Percentiles rank a stretch among this genome's conserved stretches.
These are phyloP conservation scores for Elsinoe ampelina DNA, from an alignment of 2,329 filamentous ascomycete genomes.

Conservation along the genomic window DNA sequence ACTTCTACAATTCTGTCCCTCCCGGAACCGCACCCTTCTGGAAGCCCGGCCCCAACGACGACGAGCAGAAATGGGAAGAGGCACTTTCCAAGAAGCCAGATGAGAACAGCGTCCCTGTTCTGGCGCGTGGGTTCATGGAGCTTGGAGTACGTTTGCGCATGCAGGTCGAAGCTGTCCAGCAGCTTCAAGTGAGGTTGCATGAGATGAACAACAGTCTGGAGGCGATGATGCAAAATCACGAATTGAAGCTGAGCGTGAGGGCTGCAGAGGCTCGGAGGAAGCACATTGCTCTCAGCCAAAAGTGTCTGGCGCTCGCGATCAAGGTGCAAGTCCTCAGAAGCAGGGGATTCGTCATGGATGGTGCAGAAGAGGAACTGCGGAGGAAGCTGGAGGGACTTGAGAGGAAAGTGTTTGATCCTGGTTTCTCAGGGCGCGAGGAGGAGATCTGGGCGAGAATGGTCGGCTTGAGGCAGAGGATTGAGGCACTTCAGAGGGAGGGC, in stretches of 20 bases:
- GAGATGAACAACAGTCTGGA: conserved; percentile 68
- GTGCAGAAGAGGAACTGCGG: conserved; percentile 68
- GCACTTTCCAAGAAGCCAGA: conserved; percentile 71
- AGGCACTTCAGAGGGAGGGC: conserved; percentile 63
- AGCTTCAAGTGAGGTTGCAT: conserved; percentile 64
- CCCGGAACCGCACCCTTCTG: conserved; percentile 68
- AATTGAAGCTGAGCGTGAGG: conserved; percentile 65
- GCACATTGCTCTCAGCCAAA: conserved; percentile 62
- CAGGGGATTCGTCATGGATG: conserved; percentile 69
- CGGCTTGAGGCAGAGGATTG: conserved; percentile 61
- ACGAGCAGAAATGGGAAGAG: conserved; percentile 74
- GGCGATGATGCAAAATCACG: conserved; percentile 64
- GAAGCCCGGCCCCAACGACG: conserved; percentile 59
- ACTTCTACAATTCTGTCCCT: conserved; percentile 81
- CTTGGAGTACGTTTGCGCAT: conserved; percentile 63
- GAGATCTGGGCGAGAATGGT: conserved; percentile 80
- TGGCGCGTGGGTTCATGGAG: conserved; percentile 63
- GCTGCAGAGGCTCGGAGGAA: conserved; percentile 62
- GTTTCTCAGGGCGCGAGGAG: conserved; percentile 65
- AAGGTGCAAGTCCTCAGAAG: conserved; percentile 75
- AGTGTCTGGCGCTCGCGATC: conserved; percentile 64
- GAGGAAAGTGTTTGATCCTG: conserved; percentile 62
- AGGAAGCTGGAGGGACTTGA: conserved; percentile 62
- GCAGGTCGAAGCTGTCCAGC: conserved; percentile 59
- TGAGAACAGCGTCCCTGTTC: conserved; percentile 65